Evolutionary conservation across 805 yeast genomes (phyloP).

Genomic region (Starmerella ratchasimensis): DNA sequence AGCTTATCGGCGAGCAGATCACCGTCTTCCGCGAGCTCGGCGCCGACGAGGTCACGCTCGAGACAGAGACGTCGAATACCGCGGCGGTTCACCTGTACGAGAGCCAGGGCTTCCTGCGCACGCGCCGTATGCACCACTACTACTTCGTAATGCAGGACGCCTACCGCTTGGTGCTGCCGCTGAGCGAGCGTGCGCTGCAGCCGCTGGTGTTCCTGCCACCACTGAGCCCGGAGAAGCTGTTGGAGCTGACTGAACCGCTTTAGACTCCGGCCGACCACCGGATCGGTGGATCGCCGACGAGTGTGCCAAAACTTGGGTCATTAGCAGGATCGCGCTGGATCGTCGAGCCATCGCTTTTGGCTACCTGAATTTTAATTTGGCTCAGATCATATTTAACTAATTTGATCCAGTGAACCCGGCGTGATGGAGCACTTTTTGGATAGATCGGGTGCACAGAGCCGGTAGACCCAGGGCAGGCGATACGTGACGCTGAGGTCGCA

Average conservation of each 20-base stretch:
- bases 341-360: too few relatives aligned
- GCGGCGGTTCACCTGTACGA: conserved; percentile 62
- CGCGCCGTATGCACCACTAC: conserved; percentile 69
- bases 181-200: conserved; percentile 43
- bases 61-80: conserved; percentile 72
- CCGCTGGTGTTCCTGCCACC: conserved; percentile 22
- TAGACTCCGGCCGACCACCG: too few relatives aligned
- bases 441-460: too few relatives aligned
- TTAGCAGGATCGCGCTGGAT: too few relatives aligned
- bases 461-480: too few relatives aligned
- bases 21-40: conserved; percentile 46
- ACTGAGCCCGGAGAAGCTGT: conserved; percentile 3
- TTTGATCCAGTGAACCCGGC: too few relatives aligned
- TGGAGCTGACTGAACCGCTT: conserved; percentile 5
- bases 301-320: too few relatives aligned
- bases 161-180: conserved; percentile 67
- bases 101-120: conserved; percentile 58
- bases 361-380: too few relatives aligned
- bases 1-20: conserved; percentile 48
- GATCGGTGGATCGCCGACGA: too few relatives aligned
- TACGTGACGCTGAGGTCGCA: too few relatives aligned
- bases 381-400: too few relatives aligned
- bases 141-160: conserved; percentile 92
- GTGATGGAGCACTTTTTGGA: too few relatives aligned
- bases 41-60: conserved; percentile 86